Conservation (phyloP, 495 filamentous ascomycete species). For the Neurospora tetraspora region DNA sequence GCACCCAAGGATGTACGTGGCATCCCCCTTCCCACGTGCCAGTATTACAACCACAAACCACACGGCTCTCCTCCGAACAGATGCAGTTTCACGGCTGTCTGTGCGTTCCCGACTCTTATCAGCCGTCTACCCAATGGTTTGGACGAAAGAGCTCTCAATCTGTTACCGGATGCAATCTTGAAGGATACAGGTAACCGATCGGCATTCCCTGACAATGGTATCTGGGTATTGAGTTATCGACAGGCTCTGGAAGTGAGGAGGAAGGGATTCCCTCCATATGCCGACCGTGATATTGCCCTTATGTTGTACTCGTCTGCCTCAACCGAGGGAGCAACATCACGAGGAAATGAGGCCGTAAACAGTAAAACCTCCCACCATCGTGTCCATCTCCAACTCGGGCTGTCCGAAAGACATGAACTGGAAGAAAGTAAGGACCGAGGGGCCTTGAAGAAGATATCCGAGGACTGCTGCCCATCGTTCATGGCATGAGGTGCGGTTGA, state of each 20-base stretch:
- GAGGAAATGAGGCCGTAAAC: neutral
- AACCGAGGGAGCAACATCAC: neutral
- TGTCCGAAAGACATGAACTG: neutral
- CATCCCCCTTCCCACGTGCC: neutral
- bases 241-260: neutral
- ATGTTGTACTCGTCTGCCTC: neutral
- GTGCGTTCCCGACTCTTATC: neutral
- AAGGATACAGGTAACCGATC: neutral
- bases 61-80: neutral
- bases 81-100: neutral
- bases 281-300: neutral
- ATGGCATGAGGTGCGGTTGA: neutral
- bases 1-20: neutral
- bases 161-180: neutral
- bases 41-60: neutral
- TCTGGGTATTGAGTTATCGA: neutral
- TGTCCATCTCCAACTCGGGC: neutral
- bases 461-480: neutral
- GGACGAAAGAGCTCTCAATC: neutral
- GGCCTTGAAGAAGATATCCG: neutral
- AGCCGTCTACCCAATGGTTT: neutral
- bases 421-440: neutral
- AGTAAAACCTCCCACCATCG: neutral
- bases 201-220: neutral
- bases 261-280: neutral